A percentile compares a stretch with the other conserved stretches of the same genome.
Conservation (phyloP, 176 grass and related monocot genomes). For the Musa schizocarpa region DNA sequence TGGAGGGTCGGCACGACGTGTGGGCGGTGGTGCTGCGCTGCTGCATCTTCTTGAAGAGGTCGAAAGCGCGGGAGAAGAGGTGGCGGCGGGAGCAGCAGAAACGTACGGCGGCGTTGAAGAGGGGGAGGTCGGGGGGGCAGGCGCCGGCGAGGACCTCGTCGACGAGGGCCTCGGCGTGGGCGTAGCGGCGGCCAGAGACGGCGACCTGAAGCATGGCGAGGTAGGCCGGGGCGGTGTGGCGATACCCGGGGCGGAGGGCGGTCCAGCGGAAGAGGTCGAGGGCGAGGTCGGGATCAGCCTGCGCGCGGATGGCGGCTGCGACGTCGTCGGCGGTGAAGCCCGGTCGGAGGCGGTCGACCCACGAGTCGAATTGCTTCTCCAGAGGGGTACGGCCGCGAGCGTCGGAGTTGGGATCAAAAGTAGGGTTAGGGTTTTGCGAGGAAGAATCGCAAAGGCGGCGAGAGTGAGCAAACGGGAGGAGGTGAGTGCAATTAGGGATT, state of each 20-base stretch:
- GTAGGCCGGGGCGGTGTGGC: slow-evolving; percentile 53
- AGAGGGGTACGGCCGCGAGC: slow-evolving; percentile 39
- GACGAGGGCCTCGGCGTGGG: slow-evolving; percentile 49
- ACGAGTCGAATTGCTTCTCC: slow-evolving; percentile 77
- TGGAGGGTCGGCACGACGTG: slow-evolving; percentile 37
- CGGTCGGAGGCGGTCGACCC: slow-evolving; percentile 63
- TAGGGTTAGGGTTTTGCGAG: not conserved
- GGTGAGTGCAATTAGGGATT: not conserved
- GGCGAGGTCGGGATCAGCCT: slow-evolving; percentile 61
- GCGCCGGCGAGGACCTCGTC: slow-evolving; percentile 75
- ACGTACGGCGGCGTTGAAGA: slow-evolving; percentile 66
- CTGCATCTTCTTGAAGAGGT: slow-evolving; percentile 86
- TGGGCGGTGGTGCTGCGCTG: slow-evolving; percentile 19
- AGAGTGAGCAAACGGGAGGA: not conserved
- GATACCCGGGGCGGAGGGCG: slow-evolving; percentile 59
- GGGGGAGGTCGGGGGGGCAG: slow-evolving; percentile 43
- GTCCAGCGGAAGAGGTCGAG: slow-evolving; percentile 92
- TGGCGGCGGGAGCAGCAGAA: slow-evolving; percentile 73
- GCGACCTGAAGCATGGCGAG: slow-evolving; percentile 51
- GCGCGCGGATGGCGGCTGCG: slow-evolving; percentile 41
- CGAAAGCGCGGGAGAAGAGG: slow-evolving; percentile 77
- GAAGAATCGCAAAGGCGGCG: slow-evolving; percentile 21
- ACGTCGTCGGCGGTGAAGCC: slow-evolving; percentile 62
- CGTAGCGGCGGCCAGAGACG: slow-evolving; percentile 41
- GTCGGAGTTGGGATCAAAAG: not conserved